Evolutionary conservation across 2,329 filamentous ascomycete species (phyloP).

Genomic region (Ophiosphaerella herpotricha): DNA sequence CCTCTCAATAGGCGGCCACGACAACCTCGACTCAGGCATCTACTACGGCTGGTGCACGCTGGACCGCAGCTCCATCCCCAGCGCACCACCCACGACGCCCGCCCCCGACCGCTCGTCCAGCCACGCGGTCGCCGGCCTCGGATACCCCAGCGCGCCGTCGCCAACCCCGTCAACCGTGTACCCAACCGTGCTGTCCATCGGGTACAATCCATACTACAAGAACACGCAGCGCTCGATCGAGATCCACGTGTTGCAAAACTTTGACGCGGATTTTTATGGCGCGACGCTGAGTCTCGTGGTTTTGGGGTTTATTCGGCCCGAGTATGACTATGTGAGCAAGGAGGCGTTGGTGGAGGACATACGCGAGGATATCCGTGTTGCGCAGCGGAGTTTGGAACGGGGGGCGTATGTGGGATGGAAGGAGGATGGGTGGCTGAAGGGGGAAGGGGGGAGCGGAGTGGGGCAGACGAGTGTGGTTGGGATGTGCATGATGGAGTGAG

Average conservation of each 20-base stretch:
- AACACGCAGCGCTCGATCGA: conserved; percentile 86
- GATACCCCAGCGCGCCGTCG: conserved; percentile 20
- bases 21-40: conserved; percentile 73
- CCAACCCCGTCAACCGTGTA: conserved; percentile 22
- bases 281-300: conserved; percentile 78
- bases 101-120: conserved; percentile 25
- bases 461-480: conserved; percentile 20
- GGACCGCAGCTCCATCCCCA: conserved; percentile 50
- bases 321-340: conserved; percentile 83
- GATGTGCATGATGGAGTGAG: conserved; percentile 13
- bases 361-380: conserved; percentile 82
- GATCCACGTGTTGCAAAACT: conserved; percentile 83
- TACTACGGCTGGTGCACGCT: conserved; percentile 93
- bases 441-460: conserved; percentile 13
- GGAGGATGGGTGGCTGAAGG: conserved; percentile 49
- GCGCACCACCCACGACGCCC: conserved; percentile 38
- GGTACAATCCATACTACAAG: conserved; percentile 97
- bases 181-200: conserved; percentile 50
- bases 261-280: conserved; percentile 83
- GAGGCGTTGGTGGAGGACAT: conserved; percentile 90
- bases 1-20: conserved; percentile 70
- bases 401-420: conserved; percentile 62
- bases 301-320: conserved; percentile 84
- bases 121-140: conserved; percentile 33
- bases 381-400: conserved; percentile 71